These are phyloP conservation scores for Clathrus columnatus DNA, from an alignment of 768 basidiomycete species.

Conservation along the genomic window DNA sequence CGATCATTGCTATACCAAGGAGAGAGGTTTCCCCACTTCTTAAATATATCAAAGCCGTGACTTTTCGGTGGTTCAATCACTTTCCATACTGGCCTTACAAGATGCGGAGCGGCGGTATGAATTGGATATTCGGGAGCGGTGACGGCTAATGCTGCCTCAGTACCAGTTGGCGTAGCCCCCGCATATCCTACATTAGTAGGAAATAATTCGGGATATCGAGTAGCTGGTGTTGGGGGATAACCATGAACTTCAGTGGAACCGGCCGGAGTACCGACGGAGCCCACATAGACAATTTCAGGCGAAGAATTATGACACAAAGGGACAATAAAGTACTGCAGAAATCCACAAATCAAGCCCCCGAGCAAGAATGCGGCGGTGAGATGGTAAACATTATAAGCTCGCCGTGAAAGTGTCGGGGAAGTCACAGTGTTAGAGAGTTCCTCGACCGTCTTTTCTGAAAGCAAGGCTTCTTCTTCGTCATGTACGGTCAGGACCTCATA, in stretches of 20 bases:
- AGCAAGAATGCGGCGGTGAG: background rate
- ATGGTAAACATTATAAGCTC: constrained; percentile 3
- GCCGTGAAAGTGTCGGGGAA: background rate
- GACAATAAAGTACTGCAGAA: constrained; percentile 1
- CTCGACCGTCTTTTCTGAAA: background rate
- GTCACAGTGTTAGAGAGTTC: background rate
- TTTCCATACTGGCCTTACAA: constrained; percentile 14
- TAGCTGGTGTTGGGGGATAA: constrained; percentile 72
- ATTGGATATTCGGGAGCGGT: constrained; percentile 46
- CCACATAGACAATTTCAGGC: background rate
- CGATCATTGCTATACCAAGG: constrained; percentile 75
- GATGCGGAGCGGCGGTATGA: constrained; percentile 42
- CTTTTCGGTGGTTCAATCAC: constrained; percentile 8
- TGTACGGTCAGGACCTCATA: background rate
- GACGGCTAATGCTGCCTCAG: constrained; percentile 17
- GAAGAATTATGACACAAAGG: background rate
- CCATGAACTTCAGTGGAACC: constrained; percentile 63
- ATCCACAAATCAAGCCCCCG: constrained; percentile 1
- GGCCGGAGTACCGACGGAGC: constrained; percentile 43
- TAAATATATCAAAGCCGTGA: constrained; percentile 52
- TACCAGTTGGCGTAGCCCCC: constrained; percentile 56
- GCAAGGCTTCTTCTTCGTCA: constrained; percentile 2
- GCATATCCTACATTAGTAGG: constrained; percentile 71
- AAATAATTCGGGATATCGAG: constrained; percentile 61
- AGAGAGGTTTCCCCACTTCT: constrained; percentile 75